Conservation (phyloP, 2,329 filamentous ascomycete species). For the Aureobasidium sp. region DNA sequence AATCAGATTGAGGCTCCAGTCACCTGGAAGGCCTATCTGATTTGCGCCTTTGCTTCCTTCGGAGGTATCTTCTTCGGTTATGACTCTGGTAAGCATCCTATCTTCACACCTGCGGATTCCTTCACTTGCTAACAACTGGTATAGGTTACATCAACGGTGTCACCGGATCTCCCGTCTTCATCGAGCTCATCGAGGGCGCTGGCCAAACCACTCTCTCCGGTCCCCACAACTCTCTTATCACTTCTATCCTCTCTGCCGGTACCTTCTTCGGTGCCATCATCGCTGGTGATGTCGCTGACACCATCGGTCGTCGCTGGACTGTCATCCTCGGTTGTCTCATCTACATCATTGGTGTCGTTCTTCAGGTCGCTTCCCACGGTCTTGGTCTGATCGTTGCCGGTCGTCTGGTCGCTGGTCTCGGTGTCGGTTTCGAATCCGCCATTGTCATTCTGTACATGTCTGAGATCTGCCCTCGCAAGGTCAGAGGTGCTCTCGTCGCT, state of each 20-base stretch:
- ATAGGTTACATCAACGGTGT: slow-evolving; percentile 55
- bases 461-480: slow-evolving; percentile 66
- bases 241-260: slow-evolving; percentile 65
- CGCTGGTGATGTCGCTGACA: slow-evolving; percentile 70
- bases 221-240: slow-evolving; percentile 52
- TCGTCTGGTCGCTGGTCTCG: slow-evolving; percentile 67
- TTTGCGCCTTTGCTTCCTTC: slow-evolving; percentile 44
- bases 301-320: slow-evolving; percentile 64
- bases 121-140: background rate
- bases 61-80: slow-evolving; percentile 68
- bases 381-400: slow-evolving; percentile 62
- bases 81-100: slow-evolving; percentile 48
- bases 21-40: slow-evolving; percentile 34
- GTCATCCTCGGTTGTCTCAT: slow-evolving; percentile 64
- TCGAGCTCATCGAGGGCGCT: slow-evolving; percentile 43
- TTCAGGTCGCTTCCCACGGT: slow-evolving; percentile 54
- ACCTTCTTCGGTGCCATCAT: slow-evolving; percentile 75
- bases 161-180: slow-evolving; percentile 43
- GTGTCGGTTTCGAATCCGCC: slow-evolving; percentile 74
- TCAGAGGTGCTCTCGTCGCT: slow-evolving; percentile 71
- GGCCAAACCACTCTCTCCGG: slow-evolving; percentile 26
- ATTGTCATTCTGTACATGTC: slow-evolving; percentile 84
- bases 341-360: slow-evolving; percentile 57
- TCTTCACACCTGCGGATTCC: too few relatives aligned
- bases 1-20: slow-evolving; percentile 48